Base-by-base conservation (phyloP, 192 early-diverging fungal genomes). In the Linnemannia zychae region DNA sequence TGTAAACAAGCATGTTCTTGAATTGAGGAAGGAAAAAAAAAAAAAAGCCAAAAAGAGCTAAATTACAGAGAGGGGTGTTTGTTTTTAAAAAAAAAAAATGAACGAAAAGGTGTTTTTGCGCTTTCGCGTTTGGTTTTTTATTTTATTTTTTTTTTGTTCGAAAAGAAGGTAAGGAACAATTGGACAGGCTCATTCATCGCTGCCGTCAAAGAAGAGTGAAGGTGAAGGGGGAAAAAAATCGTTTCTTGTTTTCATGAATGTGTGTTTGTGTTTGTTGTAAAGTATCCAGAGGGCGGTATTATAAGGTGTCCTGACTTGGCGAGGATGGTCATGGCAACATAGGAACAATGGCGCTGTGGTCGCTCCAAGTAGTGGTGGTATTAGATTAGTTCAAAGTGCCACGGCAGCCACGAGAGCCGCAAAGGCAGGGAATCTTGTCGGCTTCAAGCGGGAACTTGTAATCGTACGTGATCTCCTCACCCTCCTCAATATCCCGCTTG, bases 391-490 rank as follows among this genome's bases (percentile, higher is more conserved):
- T 96, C 80, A 96, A 89, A 67, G 92, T 95, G 48, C 96, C 96
- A 67, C 94, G 92, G 88, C 96, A 97, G 80, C 90, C 94, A 73
- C 87, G 88, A 28, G 97, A 94, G 7, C 97, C 98, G 86, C 98
- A 99, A 48, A 96, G 89, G 83, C 98, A 99, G n/a, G 98, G 98
- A 76, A 99, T 99, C 89, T 99, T 99, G 77, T 96, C 95, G 17
- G 94, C 94, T 77, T 97, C 97, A 67, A 97, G 90, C 7, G 96
- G 96, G 82, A 96, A 97, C 85, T 99, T 98, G 93, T 99, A 99
- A 86, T 99, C 97, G 84, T 99, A 99, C 0, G 99, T 99, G 78
- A 99, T 97, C 82, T 99, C 99, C 78, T 99, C 98, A 40, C 96
- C 98, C 66, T 93, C 94, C 75, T 95, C 93, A 78, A 99, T 99